A percentile compares a stretch with the other conserved stretches of the same genome.
phyloP scores from a whole-genome alignment of 2,329 filamentous ascomycete genomes.

The Ceratocystiopsis brevicomis region DNA sequence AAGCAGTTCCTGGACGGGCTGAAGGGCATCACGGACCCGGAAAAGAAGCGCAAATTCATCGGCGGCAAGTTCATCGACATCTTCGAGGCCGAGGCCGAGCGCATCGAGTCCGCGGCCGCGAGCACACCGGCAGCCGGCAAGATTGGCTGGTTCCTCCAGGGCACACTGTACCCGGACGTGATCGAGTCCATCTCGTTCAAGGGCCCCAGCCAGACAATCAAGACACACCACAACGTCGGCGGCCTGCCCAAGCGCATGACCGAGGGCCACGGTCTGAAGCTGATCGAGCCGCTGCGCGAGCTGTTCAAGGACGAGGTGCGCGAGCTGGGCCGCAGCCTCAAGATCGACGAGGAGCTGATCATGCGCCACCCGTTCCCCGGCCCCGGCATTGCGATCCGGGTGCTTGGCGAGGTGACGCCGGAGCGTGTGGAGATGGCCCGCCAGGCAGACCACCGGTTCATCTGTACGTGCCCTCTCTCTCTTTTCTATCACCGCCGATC shows the following conservation, averaged over 20 bases:
- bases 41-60: conserved; percentile 61
- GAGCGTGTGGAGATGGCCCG: conserved; percentile 63
- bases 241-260: conserved; percentile 17
- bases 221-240: conserved; percentile 28
- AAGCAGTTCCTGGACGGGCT: conserved; percentile 62
- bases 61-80: conserved; percentile 47
- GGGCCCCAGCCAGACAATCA: conserved; percentile 31
- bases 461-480: too few relatives aligned
- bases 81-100: conserved; percentile 37
- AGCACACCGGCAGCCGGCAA: conserved; percentile 49
- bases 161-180: conserved; percentile 33
- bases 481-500: too few relatives aligned
- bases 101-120: conserved; percentile 51
- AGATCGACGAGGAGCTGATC: conserved; percentile 55
- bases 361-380: conserved; percentile 35
- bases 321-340: conserved; percentile 46
- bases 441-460: conserved; percentile 39
- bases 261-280: conserved; percentile 26
- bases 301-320: conserved; percentile 65
- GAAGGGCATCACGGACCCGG: conserved; percentile 57
- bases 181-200: conserved; percentile 32
- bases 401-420: conserved; percentile 67
- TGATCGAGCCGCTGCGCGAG: conserved; percentile 62
- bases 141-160: conserved; percentile 75
- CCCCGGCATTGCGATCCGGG: conserved; percentile 49